Evolutionary conservation across 306 rosid genomes (phyloP), one percentile per base, ranked within the genome.

Genomic region (Vachellia pachyceras): DNA sequence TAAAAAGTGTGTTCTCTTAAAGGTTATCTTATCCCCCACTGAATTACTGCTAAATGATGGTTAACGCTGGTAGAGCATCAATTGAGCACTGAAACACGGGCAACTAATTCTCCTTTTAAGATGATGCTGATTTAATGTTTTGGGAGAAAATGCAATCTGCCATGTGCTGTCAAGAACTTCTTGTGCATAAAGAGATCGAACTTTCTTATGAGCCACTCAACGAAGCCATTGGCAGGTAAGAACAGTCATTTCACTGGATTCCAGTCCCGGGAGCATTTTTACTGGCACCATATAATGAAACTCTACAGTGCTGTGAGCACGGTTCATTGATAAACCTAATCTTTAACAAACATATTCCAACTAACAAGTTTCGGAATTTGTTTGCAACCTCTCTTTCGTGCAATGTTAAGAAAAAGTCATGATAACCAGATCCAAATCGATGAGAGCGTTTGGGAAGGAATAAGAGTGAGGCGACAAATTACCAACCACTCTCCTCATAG

Each of bases 401-500:
- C 18, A 9, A 9, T 33, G 33, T 0, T 18, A 69, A 42, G 37
- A 69, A 69, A 69, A 69, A 42, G 25, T n/a, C n/a, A n/a, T n/a
- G n/a, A n/a, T n/a, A n/a, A n/a, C n/a, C n/a, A n/a, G n/a, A n/a
- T n/a, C n/a, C n/a, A n/a, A n/a, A n/a, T n/a, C 13, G 5, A 41
- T 1, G 25, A 6, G 10, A 69, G n/a, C 17, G 22, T 39, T 18
- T 57, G 64, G 64, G 20, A 55, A 52, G 58, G 23, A 52, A 52
- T 52, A 52, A 6, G 33, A 29, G 15, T 15, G 55, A 49, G 55
- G 55, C n/a, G 82, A 60, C 70, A 36, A 36, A 39, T 69, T 79
- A 33, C 57, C 74, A 76, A 64, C 76, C 52, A 70, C 60, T 60
- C 47, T 33, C 25, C 46, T 22, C 17, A 69, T 23, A 44, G 33